These are phyloP conservation scores for Rosa rugosa DNA, from an alignment of 306 rosid genomes.

Conservation along the genomic window DNA sequence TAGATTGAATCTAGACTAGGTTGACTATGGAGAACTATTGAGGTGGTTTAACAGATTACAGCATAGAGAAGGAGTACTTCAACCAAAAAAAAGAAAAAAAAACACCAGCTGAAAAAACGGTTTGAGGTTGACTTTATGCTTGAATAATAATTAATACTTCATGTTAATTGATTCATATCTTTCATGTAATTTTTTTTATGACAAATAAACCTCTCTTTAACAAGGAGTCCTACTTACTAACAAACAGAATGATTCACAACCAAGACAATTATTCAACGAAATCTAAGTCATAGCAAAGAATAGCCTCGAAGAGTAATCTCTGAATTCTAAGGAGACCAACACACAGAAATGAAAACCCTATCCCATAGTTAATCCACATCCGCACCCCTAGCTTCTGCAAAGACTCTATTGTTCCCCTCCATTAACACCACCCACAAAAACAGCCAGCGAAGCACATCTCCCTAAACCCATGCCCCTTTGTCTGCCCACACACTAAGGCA, in stretches of 20 bases:
- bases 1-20: background rate
- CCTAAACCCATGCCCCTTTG: background rate
- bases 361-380: background rate
- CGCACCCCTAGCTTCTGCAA: background rate
- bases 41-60: background rate
- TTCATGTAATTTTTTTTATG: background rate
- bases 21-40: background rate
- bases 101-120: background rate
- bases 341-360: background rate
- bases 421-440: background rate
- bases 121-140: background rate
- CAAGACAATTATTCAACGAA: background rate
- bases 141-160: background rate
- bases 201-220: background rate
- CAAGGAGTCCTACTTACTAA: background rate
- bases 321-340: background rate
- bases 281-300: background rate
- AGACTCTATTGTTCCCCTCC: background rate
- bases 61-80: background rate
- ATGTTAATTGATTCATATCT: background rate
- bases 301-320: background rate
- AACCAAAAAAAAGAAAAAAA: background rate
- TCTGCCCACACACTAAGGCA: background rate
- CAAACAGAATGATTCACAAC: background rate
- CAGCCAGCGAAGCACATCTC: background rate